These are phyloP conservation scores for Hyaloscypha hepaticicola DNA, from an alignment of 495 filamentous ascomycete species.

Conservation along the genomic window DNA sequence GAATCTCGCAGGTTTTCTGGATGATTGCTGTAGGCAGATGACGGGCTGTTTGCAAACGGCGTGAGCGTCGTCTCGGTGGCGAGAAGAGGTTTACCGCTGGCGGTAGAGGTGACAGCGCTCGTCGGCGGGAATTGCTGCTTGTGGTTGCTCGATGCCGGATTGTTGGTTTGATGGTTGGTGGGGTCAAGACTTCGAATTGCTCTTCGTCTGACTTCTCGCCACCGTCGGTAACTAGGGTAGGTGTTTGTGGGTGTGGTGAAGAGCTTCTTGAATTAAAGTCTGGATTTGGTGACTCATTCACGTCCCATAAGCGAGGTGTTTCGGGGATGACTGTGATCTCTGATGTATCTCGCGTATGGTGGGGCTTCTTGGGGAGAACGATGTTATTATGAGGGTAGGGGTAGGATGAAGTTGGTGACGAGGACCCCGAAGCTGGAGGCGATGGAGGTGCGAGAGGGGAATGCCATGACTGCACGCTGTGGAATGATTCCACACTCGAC, in stretches of 20 bases:
- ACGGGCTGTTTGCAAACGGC: constrained; percentile 41
- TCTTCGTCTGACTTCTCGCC: constrained; percentile 37
- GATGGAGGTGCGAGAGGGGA: constrained; percentile 50
- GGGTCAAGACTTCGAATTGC: constrained; percentile 43
- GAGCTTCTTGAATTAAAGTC: constrained; percentile 34
- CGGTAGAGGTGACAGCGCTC: constrained; percentile 69
- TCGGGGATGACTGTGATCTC: constrained; percentile 45
- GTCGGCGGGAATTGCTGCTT: constrained; percentile 49
- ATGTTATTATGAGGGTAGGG: constrained; percentile 39
- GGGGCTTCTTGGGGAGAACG: constrained; percentile 25
- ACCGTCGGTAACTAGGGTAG: constrained; percentile 32
- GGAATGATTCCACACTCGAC: constrained; percentile 46
- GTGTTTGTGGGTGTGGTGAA: constrained; percentile 57
- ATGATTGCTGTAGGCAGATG: constrained; percentile 67
- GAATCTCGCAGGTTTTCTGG: constrained; percentile 69
- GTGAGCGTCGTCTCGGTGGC: constrained; percentile 39
- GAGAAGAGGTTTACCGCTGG: constrained; percentile 63
- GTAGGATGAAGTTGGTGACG: constrained; percentile 39
- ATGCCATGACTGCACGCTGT: constrained; percentile 62
- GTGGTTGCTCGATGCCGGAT: constrained; percentile 53
- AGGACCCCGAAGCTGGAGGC: constrained; percentile 42
- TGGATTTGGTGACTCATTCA: constrained; percentile 35
- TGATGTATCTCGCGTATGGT: constrained; percentile 39
- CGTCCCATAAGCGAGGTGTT: constrained; percentile 33
- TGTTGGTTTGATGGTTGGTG: constrained; percentile 39